A percentile compares a stretch with the other conserved stretches of the same genome.
Evolutionary conservation across 352 stramenopile species (phyloP).

Genomic region (Phytophthora tubulina): DNA sequence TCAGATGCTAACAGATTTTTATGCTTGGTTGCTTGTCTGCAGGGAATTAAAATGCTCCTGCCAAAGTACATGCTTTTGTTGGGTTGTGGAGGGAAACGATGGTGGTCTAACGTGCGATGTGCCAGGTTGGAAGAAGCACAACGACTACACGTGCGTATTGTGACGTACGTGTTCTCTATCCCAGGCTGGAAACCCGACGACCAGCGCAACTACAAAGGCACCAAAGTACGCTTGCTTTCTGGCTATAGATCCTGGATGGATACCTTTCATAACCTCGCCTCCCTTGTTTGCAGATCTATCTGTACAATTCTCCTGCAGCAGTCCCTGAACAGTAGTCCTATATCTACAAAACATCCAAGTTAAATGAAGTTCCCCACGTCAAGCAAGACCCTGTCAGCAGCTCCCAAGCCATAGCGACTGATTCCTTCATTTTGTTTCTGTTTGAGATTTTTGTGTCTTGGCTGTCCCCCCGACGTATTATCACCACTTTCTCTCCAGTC

Average conservation of each 20-base stretch:
- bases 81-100: not conserved
- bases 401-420: conserved; percentile 15
- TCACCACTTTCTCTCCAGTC: conserved; percentile 1
- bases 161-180: conserved; percentile 87
- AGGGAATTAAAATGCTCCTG: conserved; percentile 79
- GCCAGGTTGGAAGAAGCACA: conserved; percentile 76
- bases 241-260: not conserved
- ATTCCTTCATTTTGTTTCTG: conserved; percentile 45
- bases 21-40: conserved; percentile 8
- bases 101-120: conserved; percentile 5
- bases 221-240: conserved; percentile 61
- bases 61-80: conserved; percentile 56
- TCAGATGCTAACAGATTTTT: conserved; percentile 15
- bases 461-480: conserved; percentile 11
- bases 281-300: conserved; percentile 54
- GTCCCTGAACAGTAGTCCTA: conserved; percentile 15
- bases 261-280: conserved; percentile 1
- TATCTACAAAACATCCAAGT: conserved; percentile 13
- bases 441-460: conserved; percentile 6
- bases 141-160: conserved; percentile 66
- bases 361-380: conserved; percentile 3
- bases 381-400: not conserved
- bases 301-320: conserved; percentile 54
- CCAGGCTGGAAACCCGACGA: conserved; percentile 70
- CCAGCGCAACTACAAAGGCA: conserved; percentile 84